Percentiles rank a stretch among this genome's conserved stretches.
phyloP scores from a whole-genome alignment of 2,329 filamentous ascomycete genomes.

The Ceratocystis variospora region DNA sequence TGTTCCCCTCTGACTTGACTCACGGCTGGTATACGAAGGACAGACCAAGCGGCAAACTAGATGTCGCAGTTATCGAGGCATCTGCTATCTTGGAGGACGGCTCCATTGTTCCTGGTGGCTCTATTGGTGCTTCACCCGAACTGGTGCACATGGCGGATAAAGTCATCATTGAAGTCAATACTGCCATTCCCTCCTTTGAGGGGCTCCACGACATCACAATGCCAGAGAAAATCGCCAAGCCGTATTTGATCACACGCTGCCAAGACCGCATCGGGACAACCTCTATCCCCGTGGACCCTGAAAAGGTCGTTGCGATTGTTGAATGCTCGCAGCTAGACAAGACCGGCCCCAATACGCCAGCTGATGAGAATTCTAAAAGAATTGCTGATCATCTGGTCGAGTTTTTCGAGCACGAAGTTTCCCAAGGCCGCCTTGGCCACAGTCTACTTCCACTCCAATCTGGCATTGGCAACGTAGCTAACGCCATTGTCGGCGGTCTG shows the following conservation, averaged over 20 bases:
- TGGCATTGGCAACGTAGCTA: slow-evolving; percentile 86
- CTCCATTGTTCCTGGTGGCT: slow-evolving; percentile 75
- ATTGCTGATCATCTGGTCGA: slow-evolving; percentile 75
- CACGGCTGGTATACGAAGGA: slow-evolving; percentile 74
- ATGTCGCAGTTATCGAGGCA: slow-evolving; percentile 75
- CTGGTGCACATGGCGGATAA: slow-evolving; percentile 85
- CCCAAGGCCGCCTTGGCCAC: slow-evolving; percentile 58
- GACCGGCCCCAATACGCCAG: slow-evolving; percentile 58
- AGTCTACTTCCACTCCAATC: slow-evolving; percentile 72
- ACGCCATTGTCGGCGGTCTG: slow-evolving; percentile 76
- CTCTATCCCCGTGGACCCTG: slow-evolving; percentile 70
- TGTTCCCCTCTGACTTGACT: slow-evolving; percentile 79
- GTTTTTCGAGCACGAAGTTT: slow-evolving; percentile 70
- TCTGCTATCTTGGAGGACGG: slow-evolving; percentile 79
- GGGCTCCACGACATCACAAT: slow-evolving; percentile 84
- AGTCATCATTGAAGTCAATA: slow-evolving; percentile 88
- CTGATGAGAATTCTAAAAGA: slow-evolving; percentile 55
- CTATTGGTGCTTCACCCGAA: slow-evolving; percentile 73
- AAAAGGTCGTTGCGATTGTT: slow-evolving; percentile 71
- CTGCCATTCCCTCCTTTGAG: slow-evolving; percentile 68
- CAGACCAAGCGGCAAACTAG: slow-evolving; percentile 57
- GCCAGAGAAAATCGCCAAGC: slow-evolving; percentile 71
- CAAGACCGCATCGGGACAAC: slow-evolving; percentile 76
- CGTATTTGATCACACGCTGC: slow-evolving; percentile 70
- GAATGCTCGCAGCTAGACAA: slow-evolving; percentile 73